Conservation (phyloP, 805 yeast genomes). For the Kazachstania africana region DNA sequence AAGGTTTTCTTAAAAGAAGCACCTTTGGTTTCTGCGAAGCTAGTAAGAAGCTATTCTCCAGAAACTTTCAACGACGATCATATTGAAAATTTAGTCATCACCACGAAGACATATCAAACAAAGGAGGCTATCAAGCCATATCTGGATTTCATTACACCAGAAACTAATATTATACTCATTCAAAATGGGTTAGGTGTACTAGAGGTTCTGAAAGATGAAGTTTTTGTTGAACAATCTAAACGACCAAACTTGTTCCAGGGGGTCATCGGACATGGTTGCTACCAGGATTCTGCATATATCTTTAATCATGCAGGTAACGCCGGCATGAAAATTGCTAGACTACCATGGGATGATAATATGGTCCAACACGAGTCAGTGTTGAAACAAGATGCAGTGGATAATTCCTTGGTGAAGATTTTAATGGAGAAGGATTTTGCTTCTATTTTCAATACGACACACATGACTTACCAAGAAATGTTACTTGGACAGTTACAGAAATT, state of each 20-base stretch:
- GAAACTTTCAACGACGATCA: slow-evolving; percentile 15
- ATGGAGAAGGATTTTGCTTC: slow-evolving; percentile 14
- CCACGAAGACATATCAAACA: slow-evolving; percentile 76
- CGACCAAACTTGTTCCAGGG: slow-evolving; percentile 61
- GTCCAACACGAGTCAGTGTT: slow-evolving; percentile 14
- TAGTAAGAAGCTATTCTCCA: slow-evolving; percentile 12
- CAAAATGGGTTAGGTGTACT: slow-evolving; percentile 88
- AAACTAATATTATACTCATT: slow-evolving; percentile 55
- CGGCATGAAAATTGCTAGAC: slow-evolving; percentile 42
- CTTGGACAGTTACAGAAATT: slow-evolving; percentile 65
- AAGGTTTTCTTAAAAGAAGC: slow-evolving; percentile 11
- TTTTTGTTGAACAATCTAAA: slow-evolving; percentile 41
- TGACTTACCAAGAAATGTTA: slow-evolving; percentile 37
- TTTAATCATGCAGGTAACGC: slow-evolving; percentile 63
- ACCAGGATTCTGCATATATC: slow-evolving; percentile 32
- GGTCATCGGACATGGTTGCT: slow-evolving; percentile 77
- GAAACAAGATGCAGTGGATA: slow-evolving; percentile 7
- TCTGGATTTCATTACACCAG: slow-evolving; percentile 33
- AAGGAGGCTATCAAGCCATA: slow-evolving; percentile 47
- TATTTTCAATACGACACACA: slow-evolving; percentile 20
- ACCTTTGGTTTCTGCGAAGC: slow-evolving; percentile 5
- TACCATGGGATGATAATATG: slow-evolving; percentile 32
- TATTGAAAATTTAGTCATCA: slow-evolving; percentile 48
- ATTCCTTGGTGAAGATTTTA: slow-evolving; percentile 22
- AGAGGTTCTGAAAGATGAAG: slow-evolving; percentile 37